Evolutionary conservation across 306 rosid species (phyloP).

Genomic region (Cucurbita pepo): DNA sequence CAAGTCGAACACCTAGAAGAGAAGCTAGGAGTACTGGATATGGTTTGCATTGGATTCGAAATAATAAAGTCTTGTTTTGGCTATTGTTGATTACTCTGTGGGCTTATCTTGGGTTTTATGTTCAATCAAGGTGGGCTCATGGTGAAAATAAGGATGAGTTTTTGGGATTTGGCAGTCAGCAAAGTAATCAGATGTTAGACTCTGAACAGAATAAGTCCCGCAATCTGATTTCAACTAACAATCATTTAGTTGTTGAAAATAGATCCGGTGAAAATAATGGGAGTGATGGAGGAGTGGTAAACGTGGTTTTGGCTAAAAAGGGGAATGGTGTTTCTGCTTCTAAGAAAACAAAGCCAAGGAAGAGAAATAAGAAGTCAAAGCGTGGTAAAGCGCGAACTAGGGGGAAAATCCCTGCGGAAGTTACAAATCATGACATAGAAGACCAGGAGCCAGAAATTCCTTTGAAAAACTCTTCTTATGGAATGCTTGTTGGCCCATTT

Average conservation of each 20-base stretch:
- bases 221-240: conserved; percentile 21
- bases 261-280: conserved; percentile 14
- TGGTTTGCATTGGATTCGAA: conserved; percentile 35
- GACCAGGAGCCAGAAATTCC: conserved; percentile 47
- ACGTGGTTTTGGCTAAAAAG: conserved; percentile 35
- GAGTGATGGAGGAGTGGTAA: conserved; percentile 18
- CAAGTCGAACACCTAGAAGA: conserved; percentile 47
- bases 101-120: conserved; percentile 76
- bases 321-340: conserved; percentile 24
- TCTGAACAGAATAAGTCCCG: conserved; percentile 21
- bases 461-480: conserved; percentile 51
- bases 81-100: conserved; percentile 70
- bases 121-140: conserved; percentile 80
- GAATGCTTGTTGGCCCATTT: conserved; percentile 84
- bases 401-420: conserved; percentile 17
- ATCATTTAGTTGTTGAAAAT: conserved; percentile 18
- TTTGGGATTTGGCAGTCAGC: conserved; percentile 44
- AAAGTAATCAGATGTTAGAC: conserved; percentile 15
- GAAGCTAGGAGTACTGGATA: conserved; percentile 33
- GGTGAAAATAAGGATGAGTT: conserved; percentile 38
- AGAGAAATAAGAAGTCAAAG: conserved; percentile 28
- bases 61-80: conserved; percentile 54
- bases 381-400: conserved; percentile 36
- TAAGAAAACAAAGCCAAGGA: conserved; percentile 22
- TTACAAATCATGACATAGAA: conserved; percentile 31